phyloP scores from a whole-genome alignment of 768 basidiomycete genomes.

The Auriscalpium microsporum region DNA sequence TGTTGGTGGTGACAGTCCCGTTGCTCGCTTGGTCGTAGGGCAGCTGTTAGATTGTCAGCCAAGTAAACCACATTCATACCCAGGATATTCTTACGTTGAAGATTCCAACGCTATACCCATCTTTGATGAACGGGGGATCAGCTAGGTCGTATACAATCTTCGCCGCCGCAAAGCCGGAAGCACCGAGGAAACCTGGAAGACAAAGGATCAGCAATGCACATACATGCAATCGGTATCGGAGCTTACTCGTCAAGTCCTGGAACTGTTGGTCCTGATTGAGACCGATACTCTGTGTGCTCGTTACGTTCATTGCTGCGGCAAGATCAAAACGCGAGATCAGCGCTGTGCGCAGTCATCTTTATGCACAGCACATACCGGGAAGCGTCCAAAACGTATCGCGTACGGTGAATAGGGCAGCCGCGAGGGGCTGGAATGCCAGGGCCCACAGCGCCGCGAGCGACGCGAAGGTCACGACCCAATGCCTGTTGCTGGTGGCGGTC shows the following conservation, averaged over 20 bases:
- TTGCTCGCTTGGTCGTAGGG: conserved; percentile 30
- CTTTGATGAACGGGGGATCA: conserved; percentile 37
- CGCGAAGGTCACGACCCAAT: conserved; percentile 42
- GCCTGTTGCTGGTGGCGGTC: conserved; percentile 35
- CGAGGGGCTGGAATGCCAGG: conserved; percentile 42
- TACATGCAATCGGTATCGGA: background rate
- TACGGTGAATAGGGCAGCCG: conserved; percentile 41
- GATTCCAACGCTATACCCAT: conserved; percentile 36
- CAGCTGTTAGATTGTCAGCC: conserved; percentile 21
- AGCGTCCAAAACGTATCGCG: conserved; percentile 35
- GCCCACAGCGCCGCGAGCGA: conserved; percentile 41
- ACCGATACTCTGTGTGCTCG: conserved; percentile 30
- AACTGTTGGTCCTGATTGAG: conserved; percentile 40
- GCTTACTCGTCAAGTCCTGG: conserved; percentile 39
- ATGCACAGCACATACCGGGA: conserved; percentile 28
- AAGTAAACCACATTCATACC: background rate
- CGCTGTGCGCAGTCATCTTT: no score
- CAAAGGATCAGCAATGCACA: background rate
- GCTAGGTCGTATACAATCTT: conserved; percentile 37
- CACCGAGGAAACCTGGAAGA: conserved; percentile 39
- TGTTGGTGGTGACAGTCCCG: conserved; percentile 41
- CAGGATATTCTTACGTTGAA: conserved; percentile 30
- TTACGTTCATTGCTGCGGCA: conserved; percentile 28
- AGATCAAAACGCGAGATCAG: background rate
- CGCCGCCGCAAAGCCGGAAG: conserved; percentile 47